These are phyloP conservation scores for Auriscalpium vulgare DNA, from an alignment of 768 basidiomycete genomes.

Conservation along the genomic window DNA sequence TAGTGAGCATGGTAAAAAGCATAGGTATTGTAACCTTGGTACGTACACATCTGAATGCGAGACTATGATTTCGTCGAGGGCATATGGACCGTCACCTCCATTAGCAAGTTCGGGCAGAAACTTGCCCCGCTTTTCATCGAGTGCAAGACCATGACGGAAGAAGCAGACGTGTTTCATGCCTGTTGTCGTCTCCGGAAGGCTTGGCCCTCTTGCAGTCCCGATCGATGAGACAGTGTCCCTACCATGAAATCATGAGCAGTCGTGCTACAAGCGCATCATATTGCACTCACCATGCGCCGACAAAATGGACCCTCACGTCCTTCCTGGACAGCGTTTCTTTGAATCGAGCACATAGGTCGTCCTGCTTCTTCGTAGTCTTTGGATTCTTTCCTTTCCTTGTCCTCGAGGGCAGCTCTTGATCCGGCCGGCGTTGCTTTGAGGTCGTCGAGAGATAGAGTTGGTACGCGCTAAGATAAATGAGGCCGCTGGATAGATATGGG, in stretches of 20 bases:
- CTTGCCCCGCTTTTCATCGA: slow-evolving; percentile 40
- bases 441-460: slow-evolving; percentile 16
- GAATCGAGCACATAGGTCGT: too few relatives aligned
- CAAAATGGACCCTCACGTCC: slow-evolving; percentile 30
- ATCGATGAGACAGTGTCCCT: slow-evolving; percentile 43
- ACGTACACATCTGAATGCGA: too few relatives aligned
- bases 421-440: not conserved
- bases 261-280: not conserved
- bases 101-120: slow-evolving; percentile 36
- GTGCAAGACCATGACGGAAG: slow-evolving; percentile 39
- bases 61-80: too few relatives aligned
- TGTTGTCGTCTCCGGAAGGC: slow-evolving; percentile 25
- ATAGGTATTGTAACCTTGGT: too few relatives aligned
- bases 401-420: too few relatives aligned
- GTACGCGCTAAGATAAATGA: slow-evolving; percentile 31
- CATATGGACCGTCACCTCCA: slow-evolving; percentile 11
- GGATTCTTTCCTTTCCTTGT: too few relatives aligned
- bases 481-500: too few relatives aligned
- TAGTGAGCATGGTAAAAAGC: too few relatives aligned
- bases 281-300: slow-evolving; percentile 33
- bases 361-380: too few relatives aligned
- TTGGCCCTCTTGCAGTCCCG: slow-evolving; percentile 25
- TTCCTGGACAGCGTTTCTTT: too few relatives aligned
- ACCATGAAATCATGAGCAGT: not conserved
- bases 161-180: slow-evolving; percentile 23